These are phyloP conservation scores for Parietaria judaica DNA, from an alignment of 306 rosid species.

Conservation along the genomic window DNA sequence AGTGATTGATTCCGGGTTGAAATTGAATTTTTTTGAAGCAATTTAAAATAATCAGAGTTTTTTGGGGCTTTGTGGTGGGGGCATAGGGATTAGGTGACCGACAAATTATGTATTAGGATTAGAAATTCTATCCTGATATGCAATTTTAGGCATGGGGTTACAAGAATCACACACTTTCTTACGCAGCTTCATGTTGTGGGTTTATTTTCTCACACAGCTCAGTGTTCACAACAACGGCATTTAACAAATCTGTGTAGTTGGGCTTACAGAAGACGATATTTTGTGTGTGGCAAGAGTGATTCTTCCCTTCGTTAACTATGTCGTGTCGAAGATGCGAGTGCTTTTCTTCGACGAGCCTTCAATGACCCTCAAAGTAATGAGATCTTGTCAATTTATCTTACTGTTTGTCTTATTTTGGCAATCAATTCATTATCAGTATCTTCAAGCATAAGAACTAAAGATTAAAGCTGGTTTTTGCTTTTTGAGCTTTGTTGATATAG, in stretches of 20 bases:
- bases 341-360: background rate
- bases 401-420: too few relatives aligned
- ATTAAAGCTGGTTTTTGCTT: too few relatives aligned
- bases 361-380: background rate
- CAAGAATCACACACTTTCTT: too few relatives aligned
- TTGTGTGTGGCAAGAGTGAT: conserved; percentile 43
- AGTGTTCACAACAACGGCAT: conserved; percentile 32
- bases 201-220: background rate
- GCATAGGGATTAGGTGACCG: conserved; percentile 30
- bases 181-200: background rate
- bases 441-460: too few relatives aligned
- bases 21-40: conserved; percentile 15
- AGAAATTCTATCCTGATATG: background rate
- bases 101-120: conserved; percentile 39
- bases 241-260: conserved; percentile 28
- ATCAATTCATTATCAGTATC: too few relatives aligned
- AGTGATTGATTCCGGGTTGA: too few relatives aligned
- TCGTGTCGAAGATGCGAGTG: conserved; percentile 43
- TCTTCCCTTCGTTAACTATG: conserved; percentile 63
- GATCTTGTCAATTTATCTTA: background rate
- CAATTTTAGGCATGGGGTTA: too few relatives aligned
- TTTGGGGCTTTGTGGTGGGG: conserved; percentile 23
- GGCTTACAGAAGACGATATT: conserved; percentile 69
- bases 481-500: background rate
- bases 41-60: conserved; percentile 39